Conservation (phyloP, 768 basidiomycete species). For the Tubosaeta sp. region DNA sequence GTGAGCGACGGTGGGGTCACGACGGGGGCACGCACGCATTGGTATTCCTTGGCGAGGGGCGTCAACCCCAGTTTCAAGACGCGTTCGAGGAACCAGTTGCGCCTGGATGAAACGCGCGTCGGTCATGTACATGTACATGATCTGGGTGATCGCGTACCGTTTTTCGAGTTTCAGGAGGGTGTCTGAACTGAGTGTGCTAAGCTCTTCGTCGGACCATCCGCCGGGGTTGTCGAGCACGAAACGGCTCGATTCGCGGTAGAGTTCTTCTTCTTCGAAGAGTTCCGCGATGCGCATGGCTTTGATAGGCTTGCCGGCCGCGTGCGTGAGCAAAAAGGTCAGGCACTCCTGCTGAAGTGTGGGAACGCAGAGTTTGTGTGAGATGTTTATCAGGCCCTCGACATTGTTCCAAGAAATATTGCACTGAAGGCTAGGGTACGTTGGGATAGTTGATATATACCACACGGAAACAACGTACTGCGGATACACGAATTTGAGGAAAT, state of each 20-base stretch:
- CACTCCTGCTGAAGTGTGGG: conserved; percentile 79
- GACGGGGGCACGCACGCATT: conserved; percentile 59
- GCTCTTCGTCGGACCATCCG: conserved; percentile 75
- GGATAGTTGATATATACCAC: background rate
- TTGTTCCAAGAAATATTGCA: conserved; percentile 96
- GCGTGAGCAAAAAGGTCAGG: conserved; percentile 82
- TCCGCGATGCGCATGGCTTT: conserved; percentile 92
- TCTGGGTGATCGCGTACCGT: conserved; percentile 39
- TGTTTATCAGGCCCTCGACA: conserved; percentile 86
- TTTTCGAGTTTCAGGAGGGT: conserved; percentile 89
- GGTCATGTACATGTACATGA: background rate
- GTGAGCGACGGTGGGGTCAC: background rate
- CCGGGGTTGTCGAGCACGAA: conserved; percentile 93
- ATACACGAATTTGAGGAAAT: conserved; percentile 90
- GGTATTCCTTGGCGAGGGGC: conserved; percentile 88
- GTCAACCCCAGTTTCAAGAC: conserved; percentile 88
- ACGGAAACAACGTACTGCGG: conserved; percentile 63
- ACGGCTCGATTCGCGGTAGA: conserved; percentile 86
- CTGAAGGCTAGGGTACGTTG: conserved; percentile 51
- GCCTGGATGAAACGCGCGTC: conserved; percentile 29
- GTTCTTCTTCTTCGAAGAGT: conserved; percentile 82
- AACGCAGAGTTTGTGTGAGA: conserved; percentile 84
- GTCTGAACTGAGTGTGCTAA: conserved; percentile 75
- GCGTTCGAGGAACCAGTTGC: conserved; percentile 94
- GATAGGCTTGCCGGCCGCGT: conserved; percentile 89